A percentile compares a stretch with the other conserved stretches of the same genome.
phyloP scores from a whole-genome alignment of 768 basidiomycete genomes.

The Crassisporium funariophilum region DNA sequence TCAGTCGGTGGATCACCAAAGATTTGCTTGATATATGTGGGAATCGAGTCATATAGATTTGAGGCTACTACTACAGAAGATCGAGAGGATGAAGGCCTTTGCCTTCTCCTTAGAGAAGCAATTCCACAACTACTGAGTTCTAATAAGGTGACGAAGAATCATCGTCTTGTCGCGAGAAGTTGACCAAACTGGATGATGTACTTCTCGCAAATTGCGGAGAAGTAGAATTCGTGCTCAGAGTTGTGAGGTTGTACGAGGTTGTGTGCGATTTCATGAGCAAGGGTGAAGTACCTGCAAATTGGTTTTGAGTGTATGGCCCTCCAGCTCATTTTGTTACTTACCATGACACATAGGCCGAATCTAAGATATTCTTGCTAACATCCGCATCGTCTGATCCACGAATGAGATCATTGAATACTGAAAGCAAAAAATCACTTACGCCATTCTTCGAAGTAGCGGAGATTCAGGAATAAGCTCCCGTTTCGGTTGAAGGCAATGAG shows the following conservation, averaged over 20 bases:
- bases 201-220: conserved; percentile 85
- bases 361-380: conserved; percentile 52
- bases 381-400: conserved; percentile 63
- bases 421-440: conserved; percentile 54
- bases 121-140: not conserved
- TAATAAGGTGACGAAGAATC: conserved; percentile 1
- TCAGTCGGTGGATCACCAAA: too few relatives aligned
- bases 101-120: too few relatives aligned
- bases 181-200: conserved; percentile 46
- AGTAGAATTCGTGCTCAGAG: conserved; percentile 93
- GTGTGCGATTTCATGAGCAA: conserved; percentile 94
- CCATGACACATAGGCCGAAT: conserved; percentile 82
- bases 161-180: conserved; percentile 25
- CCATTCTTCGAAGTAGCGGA: conserved; percentile 85
- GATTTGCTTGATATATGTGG: too few relatives aligned
- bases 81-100: too few relatives aligned
- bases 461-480: conserved; percentile 86
- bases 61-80: too few relatives aligned
- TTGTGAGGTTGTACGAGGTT: conserved; percentile 88
- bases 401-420: not conserved
- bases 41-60: too few relatives aligned
- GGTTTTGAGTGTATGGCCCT: not conserved
- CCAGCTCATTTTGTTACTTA: conserved; percentile 29
- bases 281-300: conserved; percentile 74
- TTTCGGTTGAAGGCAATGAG: conserved; percentile 93